These are phyloP conservation scores for Starmerella etchellsii DNA, from an alignment of 805 yeast genomes.

Conservation along the genomic window DNA sequence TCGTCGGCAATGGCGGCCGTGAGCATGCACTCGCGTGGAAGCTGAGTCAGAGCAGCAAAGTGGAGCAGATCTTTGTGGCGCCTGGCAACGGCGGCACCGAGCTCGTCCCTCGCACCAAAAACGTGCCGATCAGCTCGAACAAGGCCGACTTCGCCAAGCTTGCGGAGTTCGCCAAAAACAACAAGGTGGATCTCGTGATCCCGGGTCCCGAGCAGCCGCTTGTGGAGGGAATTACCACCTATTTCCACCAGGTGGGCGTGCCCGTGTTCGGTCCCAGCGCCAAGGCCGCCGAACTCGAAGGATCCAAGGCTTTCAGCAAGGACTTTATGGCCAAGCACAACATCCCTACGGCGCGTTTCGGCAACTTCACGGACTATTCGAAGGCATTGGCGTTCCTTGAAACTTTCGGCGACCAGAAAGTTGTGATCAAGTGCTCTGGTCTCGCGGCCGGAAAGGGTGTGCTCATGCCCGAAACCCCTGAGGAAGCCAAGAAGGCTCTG, in stretches of 20 bases:
- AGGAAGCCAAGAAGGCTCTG: slow-evolving; percentile 77
- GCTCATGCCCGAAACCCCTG: slow-evolving; percentile 67
- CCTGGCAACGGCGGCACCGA: slow-evolving; percentile 93
- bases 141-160: slow-evolving; percentile 56
- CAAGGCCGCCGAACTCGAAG: slow-evolving; percentile 88
- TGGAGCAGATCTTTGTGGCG: slow-evolving; percentile 68
- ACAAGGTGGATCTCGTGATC: slow-evolving; percentile 59
- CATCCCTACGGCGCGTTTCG: slow-evolving; percentile 89
- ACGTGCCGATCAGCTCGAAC: slow-evolving; percentile 55
- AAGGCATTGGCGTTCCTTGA: slow-evolving; percentile 62
- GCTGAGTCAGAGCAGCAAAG: slow-evolving; percentile 63
- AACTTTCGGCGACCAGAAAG: slow-evolving; percentile 50
- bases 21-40: slow-evolving; percentile 96
- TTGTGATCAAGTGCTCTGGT: slow-evolving; percentile 95
- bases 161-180: slow-evolving; percentile 58
- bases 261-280: slow-evolving; percentile 95
- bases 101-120: slow-evolving; percentile 42
- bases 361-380: slow-evolving; percentile 65
- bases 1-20: slow-evolving; percentile 97
- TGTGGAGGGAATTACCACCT: slow-evolving; percentile 77
- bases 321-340: slow-evolving; percentile 82
- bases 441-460: slow-evolving; percentile 99
- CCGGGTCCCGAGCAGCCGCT: slow-evolving; percentile 99
- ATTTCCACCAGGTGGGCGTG: slow-evolving; percentile 69
- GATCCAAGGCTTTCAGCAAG: slow-evolving; percentile 89